A percentile compares a stretch with the other conserved stretches of the same genome.
Evolutionary conservation across 148 eudicot species (phyloP).

Genomic region (Rhododendron molle): DNA sequence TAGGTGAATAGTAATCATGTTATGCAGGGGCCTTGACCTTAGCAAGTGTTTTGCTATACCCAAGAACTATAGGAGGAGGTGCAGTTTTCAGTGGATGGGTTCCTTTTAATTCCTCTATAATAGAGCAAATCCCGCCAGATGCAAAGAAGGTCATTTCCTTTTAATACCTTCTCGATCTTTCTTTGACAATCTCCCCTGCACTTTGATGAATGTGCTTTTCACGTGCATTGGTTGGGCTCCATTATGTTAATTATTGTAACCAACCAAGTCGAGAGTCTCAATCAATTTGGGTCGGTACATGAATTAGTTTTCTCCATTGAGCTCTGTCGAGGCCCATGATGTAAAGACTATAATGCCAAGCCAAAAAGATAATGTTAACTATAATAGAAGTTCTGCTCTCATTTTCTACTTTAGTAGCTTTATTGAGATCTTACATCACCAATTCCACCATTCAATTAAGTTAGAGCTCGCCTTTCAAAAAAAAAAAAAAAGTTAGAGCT

Average conservation of each 20-base stretch:
- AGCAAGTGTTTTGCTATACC: slow-evolving; percentile 90
- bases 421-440: background rate
- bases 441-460: background rate
- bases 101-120: slow-evolving; percentile 68
- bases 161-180: background rate
- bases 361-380: background rate
- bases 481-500: background rate
- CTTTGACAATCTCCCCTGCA: background rate
- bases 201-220: background rate
- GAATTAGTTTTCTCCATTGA: background rate
- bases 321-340: background rate
- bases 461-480: background rate
- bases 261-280: background rate
- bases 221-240: background rate
- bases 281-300: background rate
- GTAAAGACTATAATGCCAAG: background rate
- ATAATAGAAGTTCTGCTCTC: background rate
- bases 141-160: slow-evolving; percentile 67
- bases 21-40: slow-evolving; percentile 87
- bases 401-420: background rate
- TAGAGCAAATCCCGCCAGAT: slow-evolving; percentile 57
- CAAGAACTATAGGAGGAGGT: slow-evolving; percentile 89
- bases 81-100: slow-evolving; percentile 99
- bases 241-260: background rate
- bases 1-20: background rate